Evolutionary conservation across 495 filamentous ascomycete species (phyloP).

Genomic region (Lentithecium fluviatile): DNA sequence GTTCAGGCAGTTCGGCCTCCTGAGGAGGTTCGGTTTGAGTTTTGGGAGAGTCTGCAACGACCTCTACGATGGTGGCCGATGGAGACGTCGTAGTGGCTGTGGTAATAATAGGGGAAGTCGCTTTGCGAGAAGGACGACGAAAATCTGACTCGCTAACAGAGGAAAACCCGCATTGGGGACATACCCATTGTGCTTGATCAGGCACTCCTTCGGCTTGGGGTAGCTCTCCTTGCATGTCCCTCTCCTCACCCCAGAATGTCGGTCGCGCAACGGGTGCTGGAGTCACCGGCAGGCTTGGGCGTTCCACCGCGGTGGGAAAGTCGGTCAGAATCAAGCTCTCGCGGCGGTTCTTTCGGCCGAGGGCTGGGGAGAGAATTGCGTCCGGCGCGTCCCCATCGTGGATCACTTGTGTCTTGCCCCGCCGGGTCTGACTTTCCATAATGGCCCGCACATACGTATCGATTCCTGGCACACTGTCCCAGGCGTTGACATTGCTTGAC

Average conservation of each 20-base stretch:
- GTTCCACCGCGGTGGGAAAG: constrained; percentile 79
- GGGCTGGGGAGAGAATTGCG: constrained; percentile 28
- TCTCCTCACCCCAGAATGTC: constrained; percentile 53
- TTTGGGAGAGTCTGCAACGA: constrained; percentile 7
- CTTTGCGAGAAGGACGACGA: constrained; percentile 14
- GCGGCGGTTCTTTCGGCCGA: constrained; percentile 40
- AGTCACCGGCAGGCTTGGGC: constrained; percentile 87
- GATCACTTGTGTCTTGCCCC: constrained; percentile 58
- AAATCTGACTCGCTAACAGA: constrained; percentile 33
- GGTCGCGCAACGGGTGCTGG: constrained; percentile 70
- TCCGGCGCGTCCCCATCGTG: constrained; percentile 3
- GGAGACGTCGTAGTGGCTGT: constrained; percentile 22
- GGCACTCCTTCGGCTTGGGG: constrained; percentile 78
- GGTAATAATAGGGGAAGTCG: constrained; percentile 18
- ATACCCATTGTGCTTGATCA: constrained; percentile 84
- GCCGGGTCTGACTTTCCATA: constrained; percentile 57
- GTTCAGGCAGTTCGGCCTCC: not conserved
- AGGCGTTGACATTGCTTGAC: constrained; percentile 65
- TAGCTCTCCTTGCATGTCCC: constrained; percentile 57
- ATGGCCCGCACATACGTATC: constrained; percentile 72
- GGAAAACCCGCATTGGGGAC: constrained; percentile 55
- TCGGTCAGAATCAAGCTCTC: constrained; percentile 71
- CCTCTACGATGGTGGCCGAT: not conserved
- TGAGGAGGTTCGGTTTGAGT: not conserved
- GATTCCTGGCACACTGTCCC: constrained; percentile 84